Evolutionary conservation across 345 rosid species (phyloP).

Genomic region (Bruguiera parviflora): DNA sequence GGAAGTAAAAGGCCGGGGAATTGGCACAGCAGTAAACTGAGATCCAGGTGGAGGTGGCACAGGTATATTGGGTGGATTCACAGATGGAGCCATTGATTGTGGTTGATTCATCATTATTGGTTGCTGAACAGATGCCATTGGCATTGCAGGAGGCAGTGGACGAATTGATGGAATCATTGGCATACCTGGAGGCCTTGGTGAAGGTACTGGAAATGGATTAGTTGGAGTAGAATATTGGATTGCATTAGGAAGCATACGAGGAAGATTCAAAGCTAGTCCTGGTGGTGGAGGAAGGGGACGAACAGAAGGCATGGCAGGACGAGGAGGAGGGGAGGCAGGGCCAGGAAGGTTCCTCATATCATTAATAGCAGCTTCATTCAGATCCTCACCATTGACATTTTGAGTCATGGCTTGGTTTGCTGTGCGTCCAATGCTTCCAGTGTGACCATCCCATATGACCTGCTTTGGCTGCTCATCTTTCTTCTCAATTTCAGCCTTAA

Average conservation of each 20-base stretch:
- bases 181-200: conserved; percentile 58
- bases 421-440: conserved; percentile 91
- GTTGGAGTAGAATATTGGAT: conserved; percentile 44
- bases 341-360: conserved; percentile 65
- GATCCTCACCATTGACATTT: conserved; percentile 54
- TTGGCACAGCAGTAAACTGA: conserved; percentile 52
- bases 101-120: conserved; percentile 56
- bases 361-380: conserved; percentile 36
- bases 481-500: conserved; percentile 91
- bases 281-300: conserved; percentile 89
- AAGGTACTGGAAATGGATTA: conserved; percentile 42
- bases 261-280: conserved; percentile 70
- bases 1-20: conserved; percentile 48
- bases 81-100: conserved; percentile 49
- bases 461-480: conserved; percentile 91
- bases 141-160: conserved; percentile 58
- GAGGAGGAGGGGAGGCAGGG: conserved; percentile 80
- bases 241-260: conserved; percentile 58
- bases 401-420: conserved; percentile 86
- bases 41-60: conserved; percentile 85
- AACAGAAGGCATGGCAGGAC: conserved; percentile 58
- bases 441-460: conserved; percentile 94
- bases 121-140: conserved; percentile 56
- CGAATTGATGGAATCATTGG: conserved; percentile 57
- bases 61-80: conserved; percentile 35